Evolutionary conservation across 208 protist species (phyloP).

Genomic region (Leishmania martiniquensis): DNA sequence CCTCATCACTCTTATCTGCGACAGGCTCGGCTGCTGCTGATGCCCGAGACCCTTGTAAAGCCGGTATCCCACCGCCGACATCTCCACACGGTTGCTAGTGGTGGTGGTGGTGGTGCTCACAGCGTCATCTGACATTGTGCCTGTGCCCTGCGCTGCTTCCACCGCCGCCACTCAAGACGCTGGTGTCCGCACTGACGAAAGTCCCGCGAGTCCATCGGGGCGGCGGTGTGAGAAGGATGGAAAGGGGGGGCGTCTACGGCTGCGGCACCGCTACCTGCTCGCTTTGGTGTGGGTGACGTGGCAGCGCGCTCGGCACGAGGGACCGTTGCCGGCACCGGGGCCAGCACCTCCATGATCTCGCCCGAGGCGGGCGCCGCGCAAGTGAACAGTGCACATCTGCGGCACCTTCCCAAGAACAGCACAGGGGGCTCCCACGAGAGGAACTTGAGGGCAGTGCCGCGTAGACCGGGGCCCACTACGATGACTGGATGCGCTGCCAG

Average conservation of each 20-base stretch:
- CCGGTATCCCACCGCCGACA: constrained; percentile 20
- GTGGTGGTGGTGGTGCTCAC: background rate
- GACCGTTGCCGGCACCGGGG: background rate
- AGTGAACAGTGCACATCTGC: background rate
- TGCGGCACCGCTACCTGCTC: background rate
- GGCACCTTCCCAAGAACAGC: background rate
- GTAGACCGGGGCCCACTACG: background rate
- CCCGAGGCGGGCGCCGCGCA: too few species aligned
- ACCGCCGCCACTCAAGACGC: background rate
- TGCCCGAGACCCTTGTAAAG: constrained; percentile 3
- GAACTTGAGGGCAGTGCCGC: background rate
- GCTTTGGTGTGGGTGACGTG: background rate
- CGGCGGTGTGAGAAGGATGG: constrained; percentile 6
- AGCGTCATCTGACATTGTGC: background rate
- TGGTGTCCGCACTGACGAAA: background rate
- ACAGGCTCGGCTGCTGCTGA: background rate
- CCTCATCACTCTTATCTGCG: background rate
- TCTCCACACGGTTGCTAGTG: background rate
- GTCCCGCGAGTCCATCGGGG: background rate
- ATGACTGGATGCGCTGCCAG: background rate
- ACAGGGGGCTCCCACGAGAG: background rate
- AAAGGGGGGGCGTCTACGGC: background rate
- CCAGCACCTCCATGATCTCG: constrained; percentile 19
- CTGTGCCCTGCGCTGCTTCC: background rate
- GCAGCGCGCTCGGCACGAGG: background rate